A percentile compares a stretch with the other conserved stretches of the same genome.
Conservation (phyloP, 768 basidiomycete species). For the Tylopilus vinaceipallidus region DNA sequence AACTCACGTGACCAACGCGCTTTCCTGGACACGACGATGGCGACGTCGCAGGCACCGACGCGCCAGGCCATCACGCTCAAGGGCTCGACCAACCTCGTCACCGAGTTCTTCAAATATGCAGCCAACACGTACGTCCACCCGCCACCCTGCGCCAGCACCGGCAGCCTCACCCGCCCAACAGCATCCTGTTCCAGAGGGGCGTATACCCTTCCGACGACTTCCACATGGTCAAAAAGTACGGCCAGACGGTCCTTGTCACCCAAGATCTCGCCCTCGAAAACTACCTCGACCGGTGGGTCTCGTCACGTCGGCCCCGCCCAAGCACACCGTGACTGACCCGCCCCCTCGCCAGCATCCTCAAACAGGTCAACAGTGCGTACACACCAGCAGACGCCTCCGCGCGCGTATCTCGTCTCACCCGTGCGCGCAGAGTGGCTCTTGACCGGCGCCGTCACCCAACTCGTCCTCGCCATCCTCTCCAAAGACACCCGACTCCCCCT, state of each 20-base stretch:
- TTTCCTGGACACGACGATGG: constrained; percentile 29
- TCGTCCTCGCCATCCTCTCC: constrained; percentile 94
- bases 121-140: constrained; percentile 78
- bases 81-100: constrained; percentile 89
- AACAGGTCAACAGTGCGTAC: constrained; percentile 84
- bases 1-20: constrained; percentile 1
- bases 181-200: constrained; percentile 94
- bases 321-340: neutral
- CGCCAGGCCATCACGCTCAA: constrained; percentile 91
- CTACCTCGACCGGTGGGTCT: constrained; percentile 75
- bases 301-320: neutral
- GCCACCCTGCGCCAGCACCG: neutral
- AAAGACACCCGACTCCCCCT: constrained; percentile 89
- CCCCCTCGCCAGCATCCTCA: constrained; percentile 56
- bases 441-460: constrained; percentile 86
- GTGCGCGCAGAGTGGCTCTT: constrained; percentile 80
- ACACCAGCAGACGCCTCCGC: neutral
- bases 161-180: constrained; percentile 29
- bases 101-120: constrained; percentile 99
- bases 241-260: constrained; percentile 91
- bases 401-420: neutral
- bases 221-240: constrained; percentile 99
- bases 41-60: constrained; percentile 45
- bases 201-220: constrained; percentile 99
- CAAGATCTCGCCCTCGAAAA: constrained; percentile 91